phyloP scores from a whole-genome alignment of 352 stramenopile genomes.

The Globisporangium lucens region DNA sequence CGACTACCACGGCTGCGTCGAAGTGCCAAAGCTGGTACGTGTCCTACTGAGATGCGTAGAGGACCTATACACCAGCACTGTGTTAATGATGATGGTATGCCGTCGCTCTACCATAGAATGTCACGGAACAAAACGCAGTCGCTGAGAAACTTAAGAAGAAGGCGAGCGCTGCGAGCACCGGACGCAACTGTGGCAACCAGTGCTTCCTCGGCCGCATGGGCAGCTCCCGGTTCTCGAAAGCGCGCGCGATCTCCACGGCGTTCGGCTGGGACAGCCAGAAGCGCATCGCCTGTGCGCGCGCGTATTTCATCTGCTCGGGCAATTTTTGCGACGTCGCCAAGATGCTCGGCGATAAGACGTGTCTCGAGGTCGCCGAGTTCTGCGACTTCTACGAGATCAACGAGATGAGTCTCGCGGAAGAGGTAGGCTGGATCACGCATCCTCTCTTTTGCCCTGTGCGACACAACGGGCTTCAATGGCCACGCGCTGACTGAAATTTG shows the following conservation, averaged over 20 bases:
- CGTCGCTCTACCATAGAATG: constrained; percentile 25
- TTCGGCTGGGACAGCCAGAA: constrained; percentile 49
- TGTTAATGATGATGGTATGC: background rate
- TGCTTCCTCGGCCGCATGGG: constrained; percentile 65
- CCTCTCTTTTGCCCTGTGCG: background rate
- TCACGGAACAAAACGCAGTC: constrained; percentile 65
- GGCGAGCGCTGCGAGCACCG: constrained; percentile 38
- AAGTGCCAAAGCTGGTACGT: constrained; percentile 56
- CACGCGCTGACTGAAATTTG: background rate
- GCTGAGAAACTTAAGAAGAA: constrained; percentile 39
- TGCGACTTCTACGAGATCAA: constrained; percentile 71
- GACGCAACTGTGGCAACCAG: constrained; percentile 71
- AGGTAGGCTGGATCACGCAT: constrained; percentile 25
- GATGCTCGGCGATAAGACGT: constrained; percentile 64
- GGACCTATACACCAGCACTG: background rate
- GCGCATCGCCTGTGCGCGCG: constrained; percentile 49
- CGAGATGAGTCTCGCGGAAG: constrained; percentile 40
- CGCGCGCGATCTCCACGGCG: constrained; percentile 39
- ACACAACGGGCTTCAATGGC: background rate
- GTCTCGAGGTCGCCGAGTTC: constrained; percentile 68
- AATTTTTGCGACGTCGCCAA: constrained; percentile 79
- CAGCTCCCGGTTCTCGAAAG: constrained; percentile 44
- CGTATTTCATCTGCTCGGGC: constrained; percentile 65
- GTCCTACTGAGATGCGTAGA: background rate
- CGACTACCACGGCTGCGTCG: constrained; percentile 70